These are phyloP conservation scores for Paratinospora sagittata DNA, from an alignment of 164 flowering plant genomes.

Conservation along the genomic window DNA sequence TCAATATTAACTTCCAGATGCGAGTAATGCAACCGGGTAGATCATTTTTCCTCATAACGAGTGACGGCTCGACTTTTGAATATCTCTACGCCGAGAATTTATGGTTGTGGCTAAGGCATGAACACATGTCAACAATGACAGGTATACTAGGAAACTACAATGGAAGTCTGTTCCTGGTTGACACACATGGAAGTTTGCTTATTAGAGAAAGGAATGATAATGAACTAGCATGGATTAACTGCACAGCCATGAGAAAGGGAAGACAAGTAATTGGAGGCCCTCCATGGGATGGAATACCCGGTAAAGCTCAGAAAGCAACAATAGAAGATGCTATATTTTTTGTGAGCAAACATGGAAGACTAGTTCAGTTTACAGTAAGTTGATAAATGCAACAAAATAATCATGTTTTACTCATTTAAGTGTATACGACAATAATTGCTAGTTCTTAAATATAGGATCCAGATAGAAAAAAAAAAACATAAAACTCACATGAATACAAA, in stretches of 20 bases:
- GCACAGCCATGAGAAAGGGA: conserved; percentile 70
- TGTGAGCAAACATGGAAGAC: conserved; percentile 61
- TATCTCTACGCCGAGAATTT: conserved; percentile 49
- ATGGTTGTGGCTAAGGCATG: conserved; percentile 78
- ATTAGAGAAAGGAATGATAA: conserved; percentile 56
- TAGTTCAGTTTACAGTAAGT: conserved; percentile 71
- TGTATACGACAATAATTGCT: background rate
- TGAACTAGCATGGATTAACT: conserved; percentile 66
- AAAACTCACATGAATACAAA: background rate
- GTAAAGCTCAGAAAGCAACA: conserved; percentile 31
- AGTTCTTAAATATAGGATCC: background rate
- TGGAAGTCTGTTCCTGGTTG: conserved; percentile 69
- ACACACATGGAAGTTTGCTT: conserved; percentile 48
- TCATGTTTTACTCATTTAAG: background rate
- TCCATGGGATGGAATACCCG: conserved; percentile 70
- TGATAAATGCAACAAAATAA: background rate
- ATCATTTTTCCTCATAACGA: conserved; percentile 63
- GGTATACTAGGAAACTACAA: conserved; percentile 71
- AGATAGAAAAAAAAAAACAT: background rate
- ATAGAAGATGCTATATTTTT: conserved; percentile 66
- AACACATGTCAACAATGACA: conserved; percentile 49
- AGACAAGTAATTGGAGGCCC: conserved; percentile 57
- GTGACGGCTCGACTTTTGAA: conserved; percentile 52
- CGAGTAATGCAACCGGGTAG: conserved; percentile 54
- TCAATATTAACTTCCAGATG: conserved; percentile 39